Evolutionary conservation across 2,329 filamentous ascomycete genomes (phyloP), one percentile per base, ranked within the genome.

Genomic region (Trichoderma breve): DNA sequence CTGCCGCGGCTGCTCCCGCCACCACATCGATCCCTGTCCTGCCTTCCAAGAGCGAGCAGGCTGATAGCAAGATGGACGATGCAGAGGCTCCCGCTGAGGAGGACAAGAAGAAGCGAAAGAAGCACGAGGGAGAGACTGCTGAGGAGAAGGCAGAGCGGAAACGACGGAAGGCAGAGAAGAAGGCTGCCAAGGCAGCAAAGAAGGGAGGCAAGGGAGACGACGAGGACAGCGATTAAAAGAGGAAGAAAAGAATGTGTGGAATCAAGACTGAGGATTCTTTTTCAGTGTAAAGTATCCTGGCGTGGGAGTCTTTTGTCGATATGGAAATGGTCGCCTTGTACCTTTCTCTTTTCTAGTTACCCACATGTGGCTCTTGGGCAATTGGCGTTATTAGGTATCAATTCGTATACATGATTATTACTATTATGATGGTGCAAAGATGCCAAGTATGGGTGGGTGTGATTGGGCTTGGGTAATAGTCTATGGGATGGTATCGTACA

Each of bases 111-210:
- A 87, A 90, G 83, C 90, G 91, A 84, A 94, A 94, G 87, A 96
- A 94, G 87, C 91, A 93, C 80, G 91, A 93, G 43, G 91, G 92
- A 78, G 91, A 94, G 84, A 91, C 90, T 18, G 83, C 90, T 30
- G 91, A 93, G 79, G 90, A 91, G 81, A 89, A 88, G 83, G 87
- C 87, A 6, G 87, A 88, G 82, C 85, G 87, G 75, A 89, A 89
- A 83, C 84, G 85, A 76, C 83, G 86, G 79, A 89, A 88, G 83
- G 87, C 87, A 2, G 86, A 88, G 81, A 89, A 88, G 83, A 89
- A 88, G 81, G 86, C 86, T 2, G 84, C 85, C 76, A 88, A 87
- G 81, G 83, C 84, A 57, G 84, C 86, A 70, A 88, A 87, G 83
- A 89, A 88, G 78, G 84, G 84, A 53, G 82, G 82, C 74, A 82